Base-by-base conservation (phyloP, 768 basidiomycete genomes). In the Pleurotus cornucopiae region DNA sequence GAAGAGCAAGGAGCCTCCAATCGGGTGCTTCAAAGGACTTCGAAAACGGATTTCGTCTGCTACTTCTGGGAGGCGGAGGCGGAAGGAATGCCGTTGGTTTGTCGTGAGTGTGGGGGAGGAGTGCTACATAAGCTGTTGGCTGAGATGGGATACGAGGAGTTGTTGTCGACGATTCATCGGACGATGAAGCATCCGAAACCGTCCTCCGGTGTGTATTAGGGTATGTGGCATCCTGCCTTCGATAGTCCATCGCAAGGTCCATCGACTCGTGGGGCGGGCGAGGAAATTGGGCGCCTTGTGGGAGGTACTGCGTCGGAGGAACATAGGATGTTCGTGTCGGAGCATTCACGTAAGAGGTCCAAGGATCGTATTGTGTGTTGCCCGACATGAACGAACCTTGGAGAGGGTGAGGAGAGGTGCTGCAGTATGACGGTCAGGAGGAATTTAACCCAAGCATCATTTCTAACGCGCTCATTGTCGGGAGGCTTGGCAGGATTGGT, bases 21-120 rank as follows among this genome's bases (percentile, higher is more conserved):
- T 30, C 18, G 3, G 51, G 51, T 30, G 51, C 16, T 53, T 53
- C 51, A 13, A 43, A 53, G 7, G 51, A 53, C 23, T 11, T 40
- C 6, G 51, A 40, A 21, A 53, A 53, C 12, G 37, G 51, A 30
- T 53, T 37, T 53, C n/a, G 20, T 53, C 51, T 44, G 34, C 30
- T 7, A 16, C 34, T 49, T 49, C 34, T 12, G 48, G 16, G n/a
- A 16, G 21, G 21, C 23, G 48, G 26, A 23, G 30, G 25, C 14
- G 6, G 25, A 16, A n/a, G 14, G 13, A 37, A 18, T 6, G n/a
- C 46, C 18, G 34, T n/a, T 18, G 25, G 30, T 26, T 49, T n/a
- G 25, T 16, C 26, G 25, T 30, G 6, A n/a, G 46, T 49, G 20
- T 49, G 13, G n/a, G 21, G 23, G 12, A 26, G 46, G 3, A 49